Evolutionary conservation across 192 early-diverging fungal genomes (phyloP).

Genomic region (Bifiguratus adelaidae): DNA sequence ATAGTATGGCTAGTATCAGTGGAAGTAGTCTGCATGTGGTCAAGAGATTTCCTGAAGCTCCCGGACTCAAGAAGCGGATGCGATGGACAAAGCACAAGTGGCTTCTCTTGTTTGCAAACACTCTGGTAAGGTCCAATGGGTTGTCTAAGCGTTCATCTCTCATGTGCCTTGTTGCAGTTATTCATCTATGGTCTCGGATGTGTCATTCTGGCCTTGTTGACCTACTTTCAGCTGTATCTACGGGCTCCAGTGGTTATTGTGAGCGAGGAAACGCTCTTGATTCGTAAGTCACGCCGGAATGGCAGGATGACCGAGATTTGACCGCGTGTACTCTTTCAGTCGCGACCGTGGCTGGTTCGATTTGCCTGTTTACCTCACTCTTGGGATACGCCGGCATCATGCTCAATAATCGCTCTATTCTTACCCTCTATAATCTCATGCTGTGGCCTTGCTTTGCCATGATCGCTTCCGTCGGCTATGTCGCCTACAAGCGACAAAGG

Average conservation of each 20-base stretch:
- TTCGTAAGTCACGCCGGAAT: constrained; percentile 4
- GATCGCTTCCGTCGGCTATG: constrained; percentile 34
- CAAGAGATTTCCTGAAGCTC: constrained; percentile 6
- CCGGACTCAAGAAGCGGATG: constrained; percentile 1
- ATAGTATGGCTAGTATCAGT: constrained; percentile 4
- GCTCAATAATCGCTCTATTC: constrained; percentile 26
- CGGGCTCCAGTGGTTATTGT: constrained; percentile 11
- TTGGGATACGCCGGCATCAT: constrained; percentile 35
- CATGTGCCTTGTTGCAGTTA: not conserved
- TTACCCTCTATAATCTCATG: constrained; percentile 27
- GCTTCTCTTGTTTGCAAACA: constrained; percentile 30
- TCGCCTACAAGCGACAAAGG: constrained; percentile 21
- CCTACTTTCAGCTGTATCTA: not conserved
- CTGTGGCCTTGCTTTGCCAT: constrained; percentile 34
- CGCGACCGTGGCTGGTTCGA: constrained; percentile 14
- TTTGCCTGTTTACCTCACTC: constrained; percentile 23
- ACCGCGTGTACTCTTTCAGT: constrained; percentile 12
- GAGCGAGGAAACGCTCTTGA: not conserved
- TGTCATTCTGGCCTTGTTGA: not conserved
- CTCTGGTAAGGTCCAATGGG: constrained; percentile 15
- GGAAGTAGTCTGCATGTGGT: constrained; percentile 13
- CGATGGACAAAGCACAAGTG: constrained; percentile 35
- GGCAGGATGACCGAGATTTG: not conserved
- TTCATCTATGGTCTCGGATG: not conserved
- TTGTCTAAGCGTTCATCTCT: not conserved